Percentiles rank a stretch among this genome's conserved stretches.
Conservation (phyloP, 2,329 filamentous ascomycete genomes). For the Verticillium isaacii region DNA sequence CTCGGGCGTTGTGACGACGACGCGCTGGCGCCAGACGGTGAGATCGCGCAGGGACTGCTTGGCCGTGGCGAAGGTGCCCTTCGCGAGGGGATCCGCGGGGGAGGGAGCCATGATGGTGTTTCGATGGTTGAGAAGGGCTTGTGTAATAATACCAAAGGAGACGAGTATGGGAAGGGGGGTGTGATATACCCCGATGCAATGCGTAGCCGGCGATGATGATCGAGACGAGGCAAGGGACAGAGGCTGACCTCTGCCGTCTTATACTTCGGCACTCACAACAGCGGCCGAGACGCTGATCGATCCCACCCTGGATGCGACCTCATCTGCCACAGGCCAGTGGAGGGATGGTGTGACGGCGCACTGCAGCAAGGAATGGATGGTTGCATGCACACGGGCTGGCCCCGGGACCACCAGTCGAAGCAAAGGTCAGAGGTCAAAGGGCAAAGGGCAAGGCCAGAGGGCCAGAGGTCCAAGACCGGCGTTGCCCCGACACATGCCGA, state of each 20-base stretch:
- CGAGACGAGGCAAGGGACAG: not conserved
- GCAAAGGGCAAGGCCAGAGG: not conserved
- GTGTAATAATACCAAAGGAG: not conserved
- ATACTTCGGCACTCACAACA: not conserved
- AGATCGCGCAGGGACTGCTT: slow-evolving; percentile 61
- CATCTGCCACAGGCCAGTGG: not conserved
- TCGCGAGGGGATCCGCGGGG: slow-evolving; percentile 62
- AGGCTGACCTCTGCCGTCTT: not conserved
- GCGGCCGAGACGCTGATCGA: not conserved
- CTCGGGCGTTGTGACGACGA: slow-evolving; percentile 58
- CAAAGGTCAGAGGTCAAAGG: not conserved
- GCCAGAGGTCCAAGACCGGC: not conserved
- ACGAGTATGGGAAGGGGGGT: not conserved
- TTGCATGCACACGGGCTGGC: not conserved
- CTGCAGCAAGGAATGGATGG: not conserved
- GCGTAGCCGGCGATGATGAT: not conserved
- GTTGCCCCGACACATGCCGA: not conserved
- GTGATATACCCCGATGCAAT: not conserved
- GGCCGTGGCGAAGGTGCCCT: slow-evolving; percentile 59
- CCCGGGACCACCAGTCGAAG: not conserved
- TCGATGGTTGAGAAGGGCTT: not conserved
- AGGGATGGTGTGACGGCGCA: not conserved
- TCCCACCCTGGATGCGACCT: not conserved
- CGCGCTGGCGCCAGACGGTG: slow-evolving; percentile 70
- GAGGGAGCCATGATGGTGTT: slow-evolving; percentile 21